phyloP scores from a whole-genome alignment of 345 rosid genomes.

The Euphorbia tirucalli region DNA sequence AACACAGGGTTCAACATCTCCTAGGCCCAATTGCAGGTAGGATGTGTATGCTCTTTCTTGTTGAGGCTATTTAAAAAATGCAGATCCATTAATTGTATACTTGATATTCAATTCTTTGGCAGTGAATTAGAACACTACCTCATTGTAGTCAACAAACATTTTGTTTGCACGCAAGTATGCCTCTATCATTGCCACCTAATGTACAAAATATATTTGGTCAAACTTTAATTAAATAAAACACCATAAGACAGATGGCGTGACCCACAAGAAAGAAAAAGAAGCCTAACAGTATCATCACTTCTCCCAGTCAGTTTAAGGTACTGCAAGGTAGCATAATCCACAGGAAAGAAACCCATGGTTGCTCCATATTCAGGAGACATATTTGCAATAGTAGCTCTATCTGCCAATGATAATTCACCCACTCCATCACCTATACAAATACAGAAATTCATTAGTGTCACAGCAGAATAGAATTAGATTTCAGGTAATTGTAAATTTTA shows the following conservation, averaged over 20 bases:
- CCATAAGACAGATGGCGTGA: no score
- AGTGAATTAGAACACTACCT: conserved; percentile 42
- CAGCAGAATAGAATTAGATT: background rate
- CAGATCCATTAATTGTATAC: background rate
- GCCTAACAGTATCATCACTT: conserved; percentile 31
- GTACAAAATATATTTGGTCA: background rate
- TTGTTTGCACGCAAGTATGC: conserved; percentile 93
- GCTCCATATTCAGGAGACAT: conserved; percentile 40
- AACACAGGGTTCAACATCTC: conserved; percentile 84
- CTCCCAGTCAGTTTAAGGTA: conserved; percentile 33
- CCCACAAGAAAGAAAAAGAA: background rate
- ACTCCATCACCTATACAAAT: conserved; percentile 27
- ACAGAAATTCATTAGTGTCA: background rate
- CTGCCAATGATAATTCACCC: conserved; percentile 30
- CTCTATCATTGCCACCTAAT: conserved; percentile 85
- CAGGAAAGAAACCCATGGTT: conserved; percentile 38
- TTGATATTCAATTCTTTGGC: background rate
- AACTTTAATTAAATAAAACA: no score
- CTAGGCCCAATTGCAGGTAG: conserved; percentile 70
- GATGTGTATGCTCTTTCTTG: conserved; percentile 75
- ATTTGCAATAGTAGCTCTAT: conserved; percentile 35
- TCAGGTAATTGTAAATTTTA: background rate
- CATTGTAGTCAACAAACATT: conserved; percentile 89
- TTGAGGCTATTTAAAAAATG: conserved; percentile 55
- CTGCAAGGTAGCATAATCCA: conserved; percentile 33